Percentiles rank a stretch among this genome's conserved stretches.
These are phyloP conservation scores for Hortaea werneckii DNA, from an alignment of 2,329 filamentous ascomycete genomes.

Conservation along the genomic window DNA sequence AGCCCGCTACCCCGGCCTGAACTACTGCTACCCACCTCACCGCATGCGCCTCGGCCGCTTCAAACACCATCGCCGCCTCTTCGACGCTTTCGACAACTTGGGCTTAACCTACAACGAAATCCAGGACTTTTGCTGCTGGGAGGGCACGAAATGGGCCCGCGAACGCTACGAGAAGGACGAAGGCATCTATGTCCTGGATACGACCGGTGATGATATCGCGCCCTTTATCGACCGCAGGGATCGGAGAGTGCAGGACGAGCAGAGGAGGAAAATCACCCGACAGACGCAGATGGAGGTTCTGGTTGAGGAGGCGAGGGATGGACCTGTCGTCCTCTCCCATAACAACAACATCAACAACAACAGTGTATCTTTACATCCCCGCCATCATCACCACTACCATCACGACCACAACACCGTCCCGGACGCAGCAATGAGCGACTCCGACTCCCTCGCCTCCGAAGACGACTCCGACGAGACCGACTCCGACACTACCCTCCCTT, in stretches of 20 bases:
- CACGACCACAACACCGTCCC: too few relatives aligned
- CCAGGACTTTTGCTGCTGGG: conserved; percentile 64
- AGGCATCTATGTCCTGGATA: conserved; percentile 58
- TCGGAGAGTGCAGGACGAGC: conserved; percentile 6
- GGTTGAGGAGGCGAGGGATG: conserved; percentile 15
- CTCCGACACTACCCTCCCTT: conserved; percentile 8
- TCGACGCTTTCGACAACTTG: conserved; percentile 63
- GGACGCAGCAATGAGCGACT: conserved; percentile 15
- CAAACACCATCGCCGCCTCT: conserved; percentile 65
- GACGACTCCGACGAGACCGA: conserved; percentile 9
- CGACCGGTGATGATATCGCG: conserved; percentile 57
- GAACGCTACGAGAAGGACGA: conserved; percentile 71
- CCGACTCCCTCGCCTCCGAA: conserved; percentile 8
- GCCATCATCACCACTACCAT: too few relatives aligned
- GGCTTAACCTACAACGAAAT: conserved; percentile 62
- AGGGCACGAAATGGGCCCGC: conserved; percentile 74
- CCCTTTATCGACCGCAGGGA: conserved; percentile 43
- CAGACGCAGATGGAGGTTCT: conserved; percentile 25
- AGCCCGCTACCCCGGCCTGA: conserved; percentile 70
- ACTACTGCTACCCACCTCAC: conserved; percentile 65
- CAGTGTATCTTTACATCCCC: too few relatives aligned
- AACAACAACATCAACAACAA: too few relatives aligned
- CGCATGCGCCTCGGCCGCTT: conserved; percentile 68
- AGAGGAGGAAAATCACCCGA: conserved; percentile 21
- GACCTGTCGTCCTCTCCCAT: too few relatives aligned